Conservation (phyloP, 129 eudicot species). For the Escallonia herrerae region DNA sequence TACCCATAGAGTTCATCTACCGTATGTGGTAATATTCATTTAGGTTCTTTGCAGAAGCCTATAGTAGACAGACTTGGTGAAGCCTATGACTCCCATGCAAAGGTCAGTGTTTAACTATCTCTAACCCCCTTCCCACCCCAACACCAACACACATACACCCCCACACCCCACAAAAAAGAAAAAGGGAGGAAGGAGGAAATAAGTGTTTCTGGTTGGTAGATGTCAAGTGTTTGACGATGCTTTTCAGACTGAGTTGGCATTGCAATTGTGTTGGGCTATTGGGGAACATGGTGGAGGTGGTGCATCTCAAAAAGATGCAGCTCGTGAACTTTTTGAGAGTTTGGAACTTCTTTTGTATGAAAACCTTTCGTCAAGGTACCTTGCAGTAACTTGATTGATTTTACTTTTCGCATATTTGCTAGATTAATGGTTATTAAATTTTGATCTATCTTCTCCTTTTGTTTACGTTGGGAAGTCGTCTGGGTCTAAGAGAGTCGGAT, state of each 20-base stretch:
- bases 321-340: constrained; percentile 95
- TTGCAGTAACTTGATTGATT: constrained; percentile 2
- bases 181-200: neutral
- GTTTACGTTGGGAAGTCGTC: constrained; percentile 44
- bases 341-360: constrained; percentile 85
- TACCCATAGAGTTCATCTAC: neutral
- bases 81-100: constrained; percentile 81
- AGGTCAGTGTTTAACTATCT: constrained; percentile 34
- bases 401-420: neutral
- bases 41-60: constrained; percentile 66
- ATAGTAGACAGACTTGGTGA: constrained; percentile 90
- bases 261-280: constrained; percentile 97
- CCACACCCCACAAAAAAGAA: neutral
- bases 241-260: constrained; percentile 84
- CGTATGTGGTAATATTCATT: constrained; percentile 8
- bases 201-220: neutral
- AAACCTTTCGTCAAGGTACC: constrained; percentile 85
- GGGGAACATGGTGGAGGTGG: constrained; percentile 99
- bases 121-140: neutral
- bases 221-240: neutral
- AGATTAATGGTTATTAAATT: neutral
- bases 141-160: neutral
- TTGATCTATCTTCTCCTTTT: constrained; percentile 13
- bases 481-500: constrained; percentile 68
- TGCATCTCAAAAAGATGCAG: constrained; percentile 71